Evolutionary conservation across 1,139 yeast genomes (phyloP), one percentile per base, ranked within the genome.

Genomic region (Suhomyces kunorum): DNA sequence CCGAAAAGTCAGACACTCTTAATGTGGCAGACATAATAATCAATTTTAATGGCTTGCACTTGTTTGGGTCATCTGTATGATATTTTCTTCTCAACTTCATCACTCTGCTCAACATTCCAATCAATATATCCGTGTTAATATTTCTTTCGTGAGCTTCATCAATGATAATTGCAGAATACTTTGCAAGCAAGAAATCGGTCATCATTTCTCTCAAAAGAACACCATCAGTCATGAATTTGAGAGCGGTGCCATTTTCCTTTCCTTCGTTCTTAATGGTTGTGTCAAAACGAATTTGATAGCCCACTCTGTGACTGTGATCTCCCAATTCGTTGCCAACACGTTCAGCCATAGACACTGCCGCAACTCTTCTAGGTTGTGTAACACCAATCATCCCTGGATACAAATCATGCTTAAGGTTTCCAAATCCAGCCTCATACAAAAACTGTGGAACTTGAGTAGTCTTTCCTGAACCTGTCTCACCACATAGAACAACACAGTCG

Each of bases 191-290:
- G 49, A 92, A 84, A 55, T 94, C 98, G 0, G 80, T 69, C 83
- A 92, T 84, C 84, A 94, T 81, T 62, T 94, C 99, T 52, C 98
- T 74, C 25, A 94, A 66, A 39, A 94, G 66, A 30, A 94, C 96
- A 80, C 99, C 99, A 71, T 94, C 99, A 2, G 99, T 94, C 98
- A 94, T 92, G 56, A 92, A 90, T 61, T 94, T 94, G 61, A 94
- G 61, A 4, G 87, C 85, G 0, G 98, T 94, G 14, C 77, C 77
- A 40, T 64, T 49, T 35, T 55, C 63, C 9, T 56, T 50, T 8
- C 76, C 77, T 44, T 81, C 80, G 12, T 75, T 64, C 43, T 77
- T 78, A 5, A 84, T 77, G 2, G 80, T 79, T 3, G 92, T 76
- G 54, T 94, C 98, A 55, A 94, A 94, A 49, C 99, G 71, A 43